Percentiles rank a stretch among this genome's conserved stretches.
Evolutionary conservation across 345 rosid genomes (phyloP).

Genomic region (Leavenworthia alabamica): DNA sequence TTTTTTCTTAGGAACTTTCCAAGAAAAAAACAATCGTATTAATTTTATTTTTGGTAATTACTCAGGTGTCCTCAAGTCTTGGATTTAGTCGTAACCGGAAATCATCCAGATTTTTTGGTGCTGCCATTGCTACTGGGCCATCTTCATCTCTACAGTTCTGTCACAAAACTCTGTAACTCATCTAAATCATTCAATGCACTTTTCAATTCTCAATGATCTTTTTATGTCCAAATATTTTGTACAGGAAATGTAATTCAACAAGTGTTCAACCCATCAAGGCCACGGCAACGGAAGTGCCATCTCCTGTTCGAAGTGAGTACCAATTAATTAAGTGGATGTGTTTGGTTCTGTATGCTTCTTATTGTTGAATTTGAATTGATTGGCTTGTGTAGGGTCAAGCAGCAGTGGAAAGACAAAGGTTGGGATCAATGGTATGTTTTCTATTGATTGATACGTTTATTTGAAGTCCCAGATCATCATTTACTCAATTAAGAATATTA

Average conservation of each 20-base stretch:
- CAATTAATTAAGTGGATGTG: not conserved
- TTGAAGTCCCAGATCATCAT: not conserved
- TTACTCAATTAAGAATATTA: not conserved
- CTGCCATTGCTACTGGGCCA: slow-evolving; percentile 35
- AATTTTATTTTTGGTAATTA: not conserved
- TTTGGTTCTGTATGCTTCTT: slow-evolving; percentile 21
- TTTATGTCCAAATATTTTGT: not conserved
- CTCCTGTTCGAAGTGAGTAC: slow-evolving; percentile 53
- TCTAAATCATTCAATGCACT: not conserved
- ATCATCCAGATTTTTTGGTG: slow-evolving; percentile 41
- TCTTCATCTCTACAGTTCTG: slow-evolving; percentile 62
- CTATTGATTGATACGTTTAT: not conserved
- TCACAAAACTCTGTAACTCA: slow-evolving; percentile 4
- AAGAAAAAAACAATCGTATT: not conserved
- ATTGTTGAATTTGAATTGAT: slow-evolving; percentile 23
- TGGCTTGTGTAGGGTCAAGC: slow-evolving; percentile 40
- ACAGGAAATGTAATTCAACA: slow-evolving; percentile 42
- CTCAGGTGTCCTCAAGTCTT: slow-evolving; percentile 41
- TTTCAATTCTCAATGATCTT: not conserved
- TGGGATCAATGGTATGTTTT: slow-evolving; percentile 81
- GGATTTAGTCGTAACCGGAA: slow-evolving; percentile 33
- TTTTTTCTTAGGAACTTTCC: not conserved
- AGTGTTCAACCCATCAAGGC: slow-evolving; percentile 63
- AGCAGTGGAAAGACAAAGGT: slow-evolving; percentile 59
- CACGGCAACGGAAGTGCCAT: slow-evolving; percentile 69